Base-by-base conservation (phyloP, 2,329 filamentous ascomycete genomes). In the Immersiporthe knoxdaviesiana region DNA sequence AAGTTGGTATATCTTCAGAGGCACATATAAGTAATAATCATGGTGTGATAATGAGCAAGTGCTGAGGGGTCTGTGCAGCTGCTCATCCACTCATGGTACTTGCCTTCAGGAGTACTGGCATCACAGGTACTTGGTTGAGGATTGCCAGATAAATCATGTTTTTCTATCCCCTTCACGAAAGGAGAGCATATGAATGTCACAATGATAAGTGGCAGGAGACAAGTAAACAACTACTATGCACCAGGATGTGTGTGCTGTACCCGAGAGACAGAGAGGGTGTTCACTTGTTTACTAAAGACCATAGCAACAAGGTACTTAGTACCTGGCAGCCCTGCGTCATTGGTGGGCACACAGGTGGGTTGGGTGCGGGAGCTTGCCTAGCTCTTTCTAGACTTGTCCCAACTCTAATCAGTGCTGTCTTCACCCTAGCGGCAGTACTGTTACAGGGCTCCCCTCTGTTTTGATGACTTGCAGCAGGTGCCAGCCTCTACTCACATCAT, bases 401-500 rank as follows among this genome's bases (percentile, higher is more conserved):
- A 56, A 56, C 52, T 56, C 27, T 32, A 56, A 56, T 16, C 8
- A 6, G 24, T 32, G 24, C 52, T 18, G 12, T 30, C 12, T 18
- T n/a, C 3, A 21, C 27, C 12, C 6, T 32, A 30, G 52, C 18
- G 27, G 12, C 14, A 8, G 24, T 56, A n/a, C n/a, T n/a, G n/a
- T n/a, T n/a, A 32, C 52, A 56, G 24, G 52, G 27, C 10, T 10
- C 12, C 27, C 14, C 52, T 56, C 52, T 16, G 52, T 56, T 56
- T 56, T 32, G 52, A 27, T 56, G 52, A 56, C 52, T 56, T 56
- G 52, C 50, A 11, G 44, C 44, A 47, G 44, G 44, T 56, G 27
- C 52, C 52, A 56, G 52, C 14, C 52, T 27, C n/a, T 56, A 18
- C 24, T 56, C 24, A 14, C 32, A 24, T 14, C 1, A 2, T n/a